Evolutionary conservation across 768 basidiomycete genomes (phyloP).

Genomic region (Calocybe gangraenosa): DNA sequence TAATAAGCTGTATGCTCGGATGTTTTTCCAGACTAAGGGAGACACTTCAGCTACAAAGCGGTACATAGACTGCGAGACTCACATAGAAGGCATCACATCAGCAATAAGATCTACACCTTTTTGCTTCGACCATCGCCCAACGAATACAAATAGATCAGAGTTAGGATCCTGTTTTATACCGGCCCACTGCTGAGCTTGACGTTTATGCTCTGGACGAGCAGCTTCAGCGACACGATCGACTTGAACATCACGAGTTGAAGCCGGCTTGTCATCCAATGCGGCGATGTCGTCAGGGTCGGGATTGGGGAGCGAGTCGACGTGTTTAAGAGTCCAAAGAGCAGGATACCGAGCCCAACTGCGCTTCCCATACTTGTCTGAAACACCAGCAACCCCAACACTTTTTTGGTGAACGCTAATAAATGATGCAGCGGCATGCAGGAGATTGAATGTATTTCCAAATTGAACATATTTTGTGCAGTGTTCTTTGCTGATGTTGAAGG

Average conservation of each 20-base stretch:
- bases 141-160: slow-evolving; percentile 91
- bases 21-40: slow-evolving; percentile 72
- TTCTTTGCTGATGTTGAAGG: slow-evolving; percentile 96
- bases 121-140: slow-evolving; percentile 97
- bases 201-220: slow-evolving; percentile 86
- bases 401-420: slow-evolving; percentile 93
- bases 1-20: slow-evolving; percentile 79
- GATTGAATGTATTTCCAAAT: slow-evolving; percentile 96
- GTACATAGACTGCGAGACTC: slow-evolving; percentile 25
- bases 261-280: slow-evolving; percentile 78
- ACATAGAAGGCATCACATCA: slow-evolving; percentile 90
- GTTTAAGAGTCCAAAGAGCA: slow-evolving; percentile 92
- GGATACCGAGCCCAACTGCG: slow-evolving; percentile 97
- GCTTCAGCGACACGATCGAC: slow-evolving; percentile 82
- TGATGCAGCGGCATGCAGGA: slow-evolving; percentile 89
- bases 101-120: slow-evolving; percentile 98
- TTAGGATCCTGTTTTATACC: slow-evolving; percentile 87
- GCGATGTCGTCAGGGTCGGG: slow-evolving; percentile 95
- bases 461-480: slow-evolving; percentile 96
- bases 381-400: slow-evolving; percentile 90
- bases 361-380: slow-evolving; percentile 97
- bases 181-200: slow-evolving; percentile 95
- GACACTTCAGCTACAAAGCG: slow-evolving; percentile 4
- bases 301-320: slow-evolving; percentile 93
- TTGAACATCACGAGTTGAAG: slow-evolving; percentile 65